Evolutionary conservation across 257 asterid species (phyloP), one percentile per base, ranked within the genome.

Genomic region (Solanum pinnatisectum): DNA sequence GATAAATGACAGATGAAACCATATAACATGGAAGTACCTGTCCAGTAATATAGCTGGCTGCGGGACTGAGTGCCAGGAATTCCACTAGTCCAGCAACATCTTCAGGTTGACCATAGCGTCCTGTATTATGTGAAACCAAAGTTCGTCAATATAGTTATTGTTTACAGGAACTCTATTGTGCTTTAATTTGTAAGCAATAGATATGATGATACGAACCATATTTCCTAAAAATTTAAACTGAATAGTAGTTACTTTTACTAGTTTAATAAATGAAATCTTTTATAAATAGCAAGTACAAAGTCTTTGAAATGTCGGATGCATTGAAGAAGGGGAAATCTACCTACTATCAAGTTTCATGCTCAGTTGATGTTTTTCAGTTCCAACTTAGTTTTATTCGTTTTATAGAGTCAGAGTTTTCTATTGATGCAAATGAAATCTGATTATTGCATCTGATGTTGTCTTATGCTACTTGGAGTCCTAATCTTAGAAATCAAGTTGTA

Each of bases 31-130:
- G 15, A 46, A 71, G 49, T 73, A 96, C 99, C 98, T 95, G 99
- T 91, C 99, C 99, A 39, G 99, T 96, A 88, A 96, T 96, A 88
- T 96, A 96, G 90, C 91, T 87, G 87, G 99, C 99, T 5, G 98
- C 93, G 18, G 93, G 93, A 90, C 72, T 89, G n/a, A 89, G 87
- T 36, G 93, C 94, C 68, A 91, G 84, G 88, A 91, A 90, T 81
- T 93, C 93, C 33, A 89, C 94, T 23, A 91, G 89, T 79, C 94
- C 94, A 86, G 94, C 94, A 88, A 93, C 92, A 86, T 92, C 94
- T 89, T 91, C 94, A 39, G 94, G 93, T 88, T 93, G 92, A 40
- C 93, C 91, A 40, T 90, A 91, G 84, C 93, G 89, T 87, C 93
- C 94, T 91, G 89, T 59, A 70, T 85, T 85, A 42, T 49, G 14